phyloP scores from a whole-genome alignment of 306 rosid genomes.

The Purshia tridentata region DNA sequence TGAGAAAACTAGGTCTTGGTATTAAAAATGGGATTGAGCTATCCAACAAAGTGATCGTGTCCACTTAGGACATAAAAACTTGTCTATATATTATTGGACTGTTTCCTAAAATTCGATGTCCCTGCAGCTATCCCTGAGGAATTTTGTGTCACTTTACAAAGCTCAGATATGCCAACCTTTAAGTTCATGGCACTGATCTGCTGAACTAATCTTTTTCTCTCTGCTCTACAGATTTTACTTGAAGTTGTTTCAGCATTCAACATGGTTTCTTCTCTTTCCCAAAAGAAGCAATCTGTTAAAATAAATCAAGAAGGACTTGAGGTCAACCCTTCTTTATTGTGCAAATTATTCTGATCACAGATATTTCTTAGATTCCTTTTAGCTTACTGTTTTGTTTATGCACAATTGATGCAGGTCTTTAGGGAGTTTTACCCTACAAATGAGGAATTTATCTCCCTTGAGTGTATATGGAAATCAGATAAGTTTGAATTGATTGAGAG shows the following conservation, averaged over 20 bases:
- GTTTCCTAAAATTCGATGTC: no score
- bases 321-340: conserved; percentile 41
- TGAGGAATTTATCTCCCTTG: conserved; percentile 54
- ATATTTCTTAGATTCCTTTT: conserved; percentile 4
- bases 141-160: neutral
- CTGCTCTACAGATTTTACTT: conserved; percentile 59
- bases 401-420: conserved; percentile 49
- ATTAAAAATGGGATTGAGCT: neutral
- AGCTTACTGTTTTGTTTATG: conserved; percentile 9
- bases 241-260: conserved; percentile 74
- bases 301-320: conserved; percentile 62
- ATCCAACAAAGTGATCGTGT: neutral
- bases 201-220: conserved; percentile 15
- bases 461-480: conserved; percentile 68
- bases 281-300: conserved; percentile 60
- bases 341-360: neutral
- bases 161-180: neutral
- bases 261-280: conserved; percentile 67
- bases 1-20: neutral
- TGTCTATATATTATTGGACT: neutral
- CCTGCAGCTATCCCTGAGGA: neutral
- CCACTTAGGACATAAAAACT: neutral
- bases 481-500: conserved; percentile 64
- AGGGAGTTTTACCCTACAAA: conserved; percentile 71
- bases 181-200: neutral